Percentiles rank a stretch among this genome's conserved stretches.
Conservation (phyloP, 1,284 basidiomycete species). For the Meripilus lineatus region DNA sequence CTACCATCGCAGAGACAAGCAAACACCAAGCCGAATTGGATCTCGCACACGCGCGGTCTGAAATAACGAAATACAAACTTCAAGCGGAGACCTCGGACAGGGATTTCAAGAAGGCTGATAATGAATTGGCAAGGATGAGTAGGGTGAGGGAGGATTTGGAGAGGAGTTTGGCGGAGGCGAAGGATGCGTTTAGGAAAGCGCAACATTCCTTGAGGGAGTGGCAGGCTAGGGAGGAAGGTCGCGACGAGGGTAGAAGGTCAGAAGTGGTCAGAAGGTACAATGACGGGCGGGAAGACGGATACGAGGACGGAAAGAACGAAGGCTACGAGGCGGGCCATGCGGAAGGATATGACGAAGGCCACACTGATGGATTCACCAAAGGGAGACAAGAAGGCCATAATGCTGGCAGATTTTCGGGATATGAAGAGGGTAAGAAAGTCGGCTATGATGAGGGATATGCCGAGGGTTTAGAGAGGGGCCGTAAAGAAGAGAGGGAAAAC, state of each 20-base stretch:
- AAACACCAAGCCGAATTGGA: conserved; percentile 44
- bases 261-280: conserved; percentile 36
- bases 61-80: conserved; percentile 43
- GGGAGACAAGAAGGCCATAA: conserved; percentile 42
- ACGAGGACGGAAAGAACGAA: conserved; percentile 33
- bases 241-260: conserved; percentile 36
- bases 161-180: conserved; percentile 39
- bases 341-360: conserved; percentile 39
- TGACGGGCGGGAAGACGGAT: conserved; percentile 39
- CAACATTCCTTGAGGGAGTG: conserved; percentile 43
- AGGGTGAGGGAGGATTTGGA: conserved; percentile 45
- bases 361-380: conserved; percentile 40
- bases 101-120: conserved; percentile 40
- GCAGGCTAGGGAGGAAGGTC: conserved; percentile 41
- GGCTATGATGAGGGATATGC: conserved; percentile 37
- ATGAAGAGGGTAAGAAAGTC: conserved; percentile 34
- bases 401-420: conserved; percentile 37
- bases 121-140: conserved; percentile 38
- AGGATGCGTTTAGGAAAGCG: conserved; percentile 41
- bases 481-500: conserved; percentile 44
- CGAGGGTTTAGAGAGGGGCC: conserved; percentile 39
- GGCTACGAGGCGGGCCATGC: conserved; percentile 32
- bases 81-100: conserved; percentile 46
- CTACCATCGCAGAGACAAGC: conserved; percentile 38
- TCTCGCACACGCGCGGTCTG: conserved; percentile 40